Percentiles rank a stretch among this genome's conserved stretches.
Evolutionary conservation across 352 stramenopile genomes (phyloP).

Genomic region (Pythium sukuiense): DNA sequence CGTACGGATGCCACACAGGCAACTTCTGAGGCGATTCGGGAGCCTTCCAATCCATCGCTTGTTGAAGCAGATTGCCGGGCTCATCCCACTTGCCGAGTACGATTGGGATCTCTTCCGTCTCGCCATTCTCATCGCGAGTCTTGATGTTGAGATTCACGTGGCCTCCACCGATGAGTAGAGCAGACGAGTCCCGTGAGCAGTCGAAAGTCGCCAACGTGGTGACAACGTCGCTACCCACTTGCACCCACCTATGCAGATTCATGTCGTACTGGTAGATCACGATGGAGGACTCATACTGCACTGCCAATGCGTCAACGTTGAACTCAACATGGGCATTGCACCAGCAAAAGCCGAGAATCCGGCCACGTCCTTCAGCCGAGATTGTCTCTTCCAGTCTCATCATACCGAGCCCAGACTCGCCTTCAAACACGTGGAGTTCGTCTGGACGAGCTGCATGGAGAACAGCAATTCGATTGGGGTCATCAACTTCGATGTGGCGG

Average conservation of each 20-base stretch:
- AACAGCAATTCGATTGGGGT: conserved; percentile 80
- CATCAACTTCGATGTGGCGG: conserved; percentile 80
- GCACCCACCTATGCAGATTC: conserved; percentile 48
- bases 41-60: conserved; percentile 82
- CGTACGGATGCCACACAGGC: conserved; percentile 83
- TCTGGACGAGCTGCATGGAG: conserved; percentile 49
- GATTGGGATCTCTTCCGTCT: conserved; percentile 68
- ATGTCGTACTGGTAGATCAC: conserved; percentile 85
- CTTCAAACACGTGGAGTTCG: conserved; percentile 71
- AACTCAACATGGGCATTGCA: conserved; percentile 83
- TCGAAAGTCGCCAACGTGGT: conserved; percentile 67
- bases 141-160: conserved; percentile 28
- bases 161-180: conserved; percentile 69
- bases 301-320: conserved; percentile 75
- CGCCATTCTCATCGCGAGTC: conserved; percentile 25
- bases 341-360: conserved; percentile 76
- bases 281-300: conserved; percentile 64
- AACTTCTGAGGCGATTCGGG: conserved; percentile 67
- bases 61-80: conserved; percentile 60
- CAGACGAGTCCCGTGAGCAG: conserved; percentile 80
- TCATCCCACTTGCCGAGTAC: conserved; percentile 85
- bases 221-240: conserved; percentile 63
- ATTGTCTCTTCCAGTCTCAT: conserved; percentile 72
- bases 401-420: conserved; percentile 78
- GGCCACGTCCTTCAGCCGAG: conserved; percentile 46